Conservation (phyloP, 805 yeast species). For the Barnettozyma populi region DNA sequence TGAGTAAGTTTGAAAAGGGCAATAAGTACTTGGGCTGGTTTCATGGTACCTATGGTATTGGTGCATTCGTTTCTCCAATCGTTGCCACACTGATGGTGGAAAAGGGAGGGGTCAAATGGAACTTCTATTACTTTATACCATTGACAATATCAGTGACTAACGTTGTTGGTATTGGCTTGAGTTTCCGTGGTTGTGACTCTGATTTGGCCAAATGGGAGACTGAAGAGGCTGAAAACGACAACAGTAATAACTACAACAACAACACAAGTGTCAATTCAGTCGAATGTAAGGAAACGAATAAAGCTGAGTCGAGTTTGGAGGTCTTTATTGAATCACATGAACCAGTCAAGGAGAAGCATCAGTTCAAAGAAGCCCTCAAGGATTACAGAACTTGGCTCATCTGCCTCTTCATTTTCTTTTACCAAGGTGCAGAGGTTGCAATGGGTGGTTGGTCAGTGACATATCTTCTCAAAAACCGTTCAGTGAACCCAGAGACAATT, state of each 20-base stretch:
- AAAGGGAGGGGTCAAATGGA: slow-evolving; percentile 47
- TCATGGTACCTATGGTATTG: slow-evolving; percentile 61
- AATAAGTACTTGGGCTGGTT: slow-evolving; percentile 46
- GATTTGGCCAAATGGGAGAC: slow-evolving; percentile 29
- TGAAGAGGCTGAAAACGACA: not conserved
- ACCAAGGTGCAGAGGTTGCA: slow-evolving; percentile 61
- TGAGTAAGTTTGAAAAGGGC: slow-evolving; percentile 37
- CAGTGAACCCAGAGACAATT: slow-evolving; percentile 34
- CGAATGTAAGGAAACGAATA: not conserved
- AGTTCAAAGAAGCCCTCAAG: slow-evolving; percentile 32
- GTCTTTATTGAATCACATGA: not conserved
- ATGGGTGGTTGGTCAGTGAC: slow-evolving; percentile 65
- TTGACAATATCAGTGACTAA: slow-evolving; percentile 37
- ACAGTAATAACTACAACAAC: not conserved
- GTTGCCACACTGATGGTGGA: slow-evolving; percentile 50
- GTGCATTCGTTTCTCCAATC: slow-evolving; percentile 58
- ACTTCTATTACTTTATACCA: slow-evolving; percentile 47
- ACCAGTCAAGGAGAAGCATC: slow-evolving; percentile 9
- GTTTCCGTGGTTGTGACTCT: slow-evolving; percentile 42
- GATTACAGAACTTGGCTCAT: slow-evolving; percentile 44
- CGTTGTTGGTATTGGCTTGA: slow-evolving; percentile 28
- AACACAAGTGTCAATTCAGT: no score
- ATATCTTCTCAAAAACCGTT: slow-evolving; percentile 45
- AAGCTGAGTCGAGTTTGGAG: not conserved
- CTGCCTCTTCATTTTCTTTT: slow-evolving; percentile 48